Base-by-base conservation (phyloP, 2,329 filamentous ascomycete genomes). In the Didymella sp. region DNA sequence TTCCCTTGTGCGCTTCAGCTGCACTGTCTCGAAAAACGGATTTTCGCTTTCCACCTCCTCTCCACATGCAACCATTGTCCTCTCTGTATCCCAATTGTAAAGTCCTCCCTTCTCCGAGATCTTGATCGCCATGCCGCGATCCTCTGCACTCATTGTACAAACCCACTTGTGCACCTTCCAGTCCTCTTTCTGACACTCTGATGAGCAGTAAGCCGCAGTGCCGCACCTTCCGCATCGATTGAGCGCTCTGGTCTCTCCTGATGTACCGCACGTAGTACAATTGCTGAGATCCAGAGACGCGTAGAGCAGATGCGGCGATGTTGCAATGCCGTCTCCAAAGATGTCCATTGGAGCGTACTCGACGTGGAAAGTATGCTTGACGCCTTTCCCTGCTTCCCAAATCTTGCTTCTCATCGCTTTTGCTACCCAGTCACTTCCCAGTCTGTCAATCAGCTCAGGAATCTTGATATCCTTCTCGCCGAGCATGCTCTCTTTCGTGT, bases 301-400 rank as follows among this genome's bases (percentile, higher is more conserved):
- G 25, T 69, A 69, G 8, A 69, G 37, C 63, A 64, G 63, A n/a
- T 67, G 65, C 7, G 65, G 65, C 12, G 48, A 60, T 64, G 66
- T 69, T 2, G 62, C 51, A 2, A 69, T 68, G 1, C 67, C 67
- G 33, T 69, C 67, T 12, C 64, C 62, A 51, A 66, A 69, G 31
- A 67, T 52, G 25, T 69, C 67, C 67, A 69, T 69, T 0, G 67
- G 63, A 33, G 63, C 67, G 35, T 69, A 69, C 30, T 69, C 67
- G 31, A 69, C 46, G 12, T 57, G 60, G 11, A 68, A 67, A 8
- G 41, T 28, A 28, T 69, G 66, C 13, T 56, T 58, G 8, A 66
- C 48, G 11, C 57, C 58, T 31, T 63, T 66, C 1, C 58, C 54
- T 2, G 63, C 63, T 4, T 61, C 57, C 67, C 67, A 68, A 15